A percentile compares a stretch with the other conserved stretches of the same genome.
These are phyloP conservation scores for Themeda triandra DNA, from an alignment of 176 grass and related monocot species.

Conservation along the genomic window DNA sequence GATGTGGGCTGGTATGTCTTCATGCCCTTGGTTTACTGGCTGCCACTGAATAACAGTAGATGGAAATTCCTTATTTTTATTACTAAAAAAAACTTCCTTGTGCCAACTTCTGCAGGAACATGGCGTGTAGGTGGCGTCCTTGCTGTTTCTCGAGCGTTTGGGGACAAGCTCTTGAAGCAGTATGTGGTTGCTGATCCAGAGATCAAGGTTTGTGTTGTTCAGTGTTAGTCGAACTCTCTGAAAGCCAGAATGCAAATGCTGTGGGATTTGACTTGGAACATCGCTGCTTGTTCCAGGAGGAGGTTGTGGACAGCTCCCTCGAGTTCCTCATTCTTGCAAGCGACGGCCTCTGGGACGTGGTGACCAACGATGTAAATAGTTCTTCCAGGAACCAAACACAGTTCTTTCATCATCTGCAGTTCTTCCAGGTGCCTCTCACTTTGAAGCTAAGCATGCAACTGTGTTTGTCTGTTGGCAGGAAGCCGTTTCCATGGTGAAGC, in stretches of 20 bases:
- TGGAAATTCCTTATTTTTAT: neutral
- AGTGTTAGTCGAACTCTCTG: neutral
- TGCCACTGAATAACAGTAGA: neutral
- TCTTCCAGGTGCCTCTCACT: neutral
- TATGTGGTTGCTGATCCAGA: conserved; percentile 93
- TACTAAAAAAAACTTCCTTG: neutral
- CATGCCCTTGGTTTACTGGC: neutral
- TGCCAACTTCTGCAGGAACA: conserved; percentile 55
- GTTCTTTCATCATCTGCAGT: neutral
- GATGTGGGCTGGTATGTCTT: conserved; percentile 81
- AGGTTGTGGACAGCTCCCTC: conserved; percentile 66
- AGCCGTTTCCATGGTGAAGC: conserved; percentile 75
- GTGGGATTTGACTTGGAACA: neutral
- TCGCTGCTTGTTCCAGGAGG: conserved; percentile 42
- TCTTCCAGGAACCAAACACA: neutral
- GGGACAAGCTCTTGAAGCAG: conserved; percentile 86
- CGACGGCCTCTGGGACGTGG: conserved; percentile 89
- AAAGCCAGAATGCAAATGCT: neutral
- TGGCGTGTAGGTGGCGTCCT: conserved; percentile 92
- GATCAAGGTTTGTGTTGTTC: conserved; percentile 61
- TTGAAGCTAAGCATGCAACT: neutral
- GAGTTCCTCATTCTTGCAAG: conserved; percentile 95
- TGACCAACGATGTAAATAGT: conserved; percentile 67
- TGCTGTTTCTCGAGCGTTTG: conserved; percentile 86
- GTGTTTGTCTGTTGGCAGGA: conserved; percentile 22